Conservation (phyloP, 108 stramenopile genomes). For the Nannochloropsis salina region DNA sequence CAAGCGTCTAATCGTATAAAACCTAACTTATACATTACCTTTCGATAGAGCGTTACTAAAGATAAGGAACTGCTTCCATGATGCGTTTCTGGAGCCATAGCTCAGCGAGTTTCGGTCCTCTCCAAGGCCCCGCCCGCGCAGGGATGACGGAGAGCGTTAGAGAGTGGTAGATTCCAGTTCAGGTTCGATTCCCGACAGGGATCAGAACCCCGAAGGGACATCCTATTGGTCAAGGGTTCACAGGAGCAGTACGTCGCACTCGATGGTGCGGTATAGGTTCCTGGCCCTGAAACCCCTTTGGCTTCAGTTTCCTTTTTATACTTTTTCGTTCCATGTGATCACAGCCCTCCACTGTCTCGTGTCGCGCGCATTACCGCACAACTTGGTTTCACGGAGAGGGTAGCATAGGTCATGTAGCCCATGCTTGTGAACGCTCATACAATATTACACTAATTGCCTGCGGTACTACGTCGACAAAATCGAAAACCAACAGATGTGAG, state of each 20-base stretch:
- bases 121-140: background rate
- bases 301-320: background rate
- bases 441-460: no score
- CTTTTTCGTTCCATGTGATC: background rate
- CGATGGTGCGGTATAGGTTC: background rate
- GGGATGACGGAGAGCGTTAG: background rate
- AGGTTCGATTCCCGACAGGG: background rate
- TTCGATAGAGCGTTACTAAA: no score
- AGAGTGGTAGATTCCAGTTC: constrained; percentile 12
- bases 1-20: no score
- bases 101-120: background rate
- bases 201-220: background rate
- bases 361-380: no score
- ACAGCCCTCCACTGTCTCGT: no score
- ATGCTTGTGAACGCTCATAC: no score
- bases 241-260: background rate
- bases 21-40: no score
- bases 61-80: no score
- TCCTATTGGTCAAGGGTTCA: constrained; percentile 12
- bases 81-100: background rate
- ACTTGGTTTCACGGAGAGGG: no score
- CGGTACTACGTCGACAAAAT: no score
- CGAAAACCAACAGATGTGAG: no score
- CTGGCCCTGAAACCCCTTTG: background rate
- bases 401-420: no score